Base-by-base conservation (phyloP, 805 yeast genomes). In the Ogataea parapolymorpha region DNA sequence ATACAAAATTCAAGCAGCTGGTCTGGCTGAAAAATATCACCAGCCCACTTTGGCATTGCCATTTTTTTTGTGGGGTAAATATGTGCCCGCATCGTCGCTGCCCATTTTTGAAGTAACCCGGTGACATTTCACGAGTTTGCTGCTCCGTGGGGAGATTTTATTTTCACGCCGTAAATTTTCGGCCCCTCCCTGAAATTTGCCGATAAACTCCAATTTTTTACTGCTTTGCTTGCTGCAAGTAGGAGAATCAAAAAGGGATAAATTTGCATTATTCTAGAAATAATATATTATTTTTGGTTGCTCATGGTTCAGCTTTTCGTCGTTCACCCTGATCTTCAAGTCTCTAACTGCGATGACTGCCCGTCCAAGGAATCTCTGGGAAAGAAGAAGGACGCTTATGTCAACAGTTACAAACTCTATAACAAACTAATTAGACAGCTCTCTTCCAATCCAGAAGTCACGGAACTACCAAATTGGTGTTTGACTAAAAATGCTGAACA, bases 261-360 rank as follows among this genome's bases (percentile, higher is more conserved):
- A 6, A 25, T 25, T 25, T 25, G 27, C 27, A 25, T 10, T 11
- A n/a, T 25, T 25, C 27, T 25, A 25, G 27, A 25, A 25, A 25
- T 12, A 12, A 30, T 30, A 10, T 30, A 22, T 5, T 12, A 9
- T 26, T 12, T 16, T 14, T 14, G 6, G 13, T 12, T 26, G 9
- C 16, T 17, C 13, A 58, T 59, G 64, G 54, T 48, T 16, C 59
- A 61, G 28, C 27, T 61, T 12, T 61, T 50, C 32, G 43, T 61
- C 36, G 63, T 61, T 15, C 55, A 57, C 32, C 64, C 66, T n/a
- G 60, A 61, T 28, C 48, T 61, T 9, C 46, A 59, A 34, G 30
- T 61, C 20, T 49, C 58, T 11, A 44, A 51, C 17, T 59, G 64
- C 35, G 53, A 61, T 15, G 39, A 48, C 13, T 47, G 50, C 26